phyloP scores from a whole-genome alignment of 208 protist species.

The Angomonas deanei region DNA sequence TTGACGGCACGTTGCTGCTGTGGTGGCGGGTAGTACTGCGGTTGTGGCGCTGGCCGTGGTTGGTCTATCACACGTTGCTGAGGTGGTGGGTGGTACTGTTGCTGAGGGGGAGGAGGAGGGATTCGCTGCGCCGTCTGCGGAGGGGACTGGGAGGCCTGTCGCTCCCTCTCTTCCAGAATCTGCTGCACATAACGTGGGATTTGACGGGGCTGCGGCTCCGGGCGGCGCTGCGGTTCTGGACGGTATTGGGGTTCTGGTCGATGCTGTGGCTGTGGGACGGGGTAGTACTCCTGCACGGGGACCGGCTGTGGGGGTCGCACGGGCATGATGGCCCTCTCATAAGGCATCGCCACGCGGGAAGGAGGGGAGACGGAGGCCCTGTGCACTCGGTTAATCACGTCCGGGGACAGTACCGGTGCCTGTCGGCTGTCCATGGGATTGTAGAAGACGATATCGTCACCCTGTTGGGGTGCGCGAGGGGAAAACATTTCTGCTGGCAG shows the following conservation, averaged over 20 bases:
- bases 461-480: too few relatives aligned
- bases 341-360: not conserved
- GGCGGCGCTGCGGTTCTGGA: not conserved
- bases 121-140: not conserved
- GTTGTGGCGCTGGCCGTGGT: not conserved
- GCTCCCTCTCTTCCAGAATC: not conserved
- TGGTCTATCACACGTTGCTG: not conserved
- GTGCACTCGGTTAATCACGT: not conserved
- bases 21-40: not conserved
- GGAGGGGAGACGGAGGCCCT: not conserved
- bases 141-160: not conserved
- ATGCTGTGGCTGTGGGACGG: not conserved
- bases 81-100: not conserved
- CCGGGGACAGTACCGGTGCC: not conserved
- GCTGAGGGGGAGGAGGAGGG: not conserved
- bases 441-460: conserved; percentile 4
- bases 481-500: not conserved
- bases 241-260: not conserved
- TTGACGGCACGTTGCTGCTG: not conserved
- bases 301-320: not conserved
- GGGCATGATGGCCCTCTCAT: not conserved
- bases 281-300: not conserved
- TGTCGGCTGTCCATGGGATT: not conserved
- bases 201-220: not conserved
- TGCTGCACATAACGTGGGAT: not conserved